phyloP scores from a whole-genome alignment of 1,284 basidiomycete genomes.

The Austroboletus novae-zelandiae region DNA sequence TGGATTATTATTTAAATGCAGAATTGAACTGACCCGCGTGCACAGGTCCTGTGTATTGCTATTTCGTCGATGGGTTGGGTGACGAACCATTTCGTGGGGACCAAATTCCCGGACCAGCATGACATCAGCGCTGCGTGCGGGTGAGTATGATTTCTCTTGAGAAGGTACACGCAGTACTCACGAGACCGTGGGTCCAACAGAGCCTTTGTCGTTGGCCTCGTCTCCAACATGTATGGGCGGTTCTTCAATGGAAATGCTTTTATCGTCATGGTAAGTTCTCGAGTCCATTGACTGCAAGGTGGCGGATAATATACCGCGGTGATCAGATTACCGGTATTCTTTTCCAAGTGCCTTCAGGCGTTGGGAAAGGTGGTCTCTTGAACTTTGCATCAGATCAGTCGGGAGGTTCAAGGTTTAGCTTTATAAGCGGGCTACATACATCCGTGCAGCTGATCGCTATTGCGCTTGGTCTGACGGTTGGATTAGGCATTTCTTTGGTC shows the following conservation, averaged over 20 bases:
- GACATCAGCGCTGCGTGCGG: constrained; percentile 77
- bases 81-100: constrained; percentile 71
- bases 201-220: constrained; percentile 80
- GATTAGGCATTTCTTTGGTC: constrained; percentile 61
- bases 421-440: constrained; percentile 66
- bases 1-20: not conserved
- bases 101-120: constrained; percentile 65
- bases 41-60: constrained; percentile 56
- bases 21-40: not conserved
- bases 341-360: constrained; percentile 87
- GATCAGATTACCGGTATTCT: constrained; percentile 74
- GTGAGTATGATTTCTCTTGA: constrained; percentile 26
- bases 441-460: constrained; percentile 64
- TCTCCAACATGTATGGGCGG: constrained; percentile 82
- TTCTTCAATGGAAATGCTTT: constrained; percentile 79
- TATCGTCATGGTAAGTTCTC: constrained; percentile 61
- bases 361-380: constrained; percentile 83
- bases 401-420: constrained; percentile 46
- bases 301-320: too few relatives aligned
- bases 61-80: constrained; percentile 80
- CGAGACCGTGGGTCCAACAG: constrained; percentile 29
- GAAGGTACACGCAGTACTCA: not conserved
- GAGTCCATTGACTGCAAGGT: too few relatives aligned
- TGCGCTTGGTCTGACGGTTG: constrained; percentile 68
- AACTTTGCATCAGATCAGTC: constrained; percentile 64